A percentile compares a stretch with the other conserved stretches of the same genome.
phyloP scores from a whole-genome alignment of 352 stramenopile genomes.

The Phytophthora kernoviae region DNA sequence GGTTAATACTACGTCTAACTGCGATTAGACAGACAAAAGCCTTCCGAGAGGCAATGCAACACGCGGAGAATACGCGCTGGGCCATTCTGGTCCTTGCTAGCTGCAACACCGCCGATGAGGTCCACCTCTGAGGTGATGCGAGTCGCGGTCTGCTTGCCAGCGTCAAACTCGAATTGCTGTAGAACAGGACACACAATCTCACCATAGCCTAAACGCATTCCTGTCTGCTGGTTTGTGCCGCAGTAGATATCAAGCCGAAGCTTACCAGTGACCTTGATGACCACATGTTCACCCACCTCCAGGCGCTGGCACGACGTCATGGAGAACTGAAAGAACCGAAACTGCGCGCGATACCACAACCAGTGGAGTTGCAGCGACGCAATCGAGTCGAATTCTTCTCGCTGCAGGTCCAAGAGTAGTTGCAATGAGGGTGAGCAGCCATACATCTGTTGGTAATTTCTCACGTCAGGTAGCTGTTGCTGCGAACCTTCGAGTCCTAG shows the following conservation, averaged over 20 bases:
- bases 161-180: slow-evolving; percentile 56
- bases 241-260: slow-evolving; percentile 29
- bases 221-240: not conserved
- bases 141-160: slow-evolving; percentile 18
- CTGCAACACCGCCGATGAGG: slow-evolving; percentile 32
- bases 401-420: slow-evolving; percentile 32
- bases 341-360: slow-evolving; percentile 47
- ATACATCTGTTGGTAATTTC: slow-evolving; percentile 2
- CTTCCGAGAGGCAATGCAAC: slow-evolving; percentile 12
- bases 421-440: slow-evolving; percentile 33
- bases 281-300: slow-evolving; percentile 34
- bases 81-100: slow-evolving; percentile 13
- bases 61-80: slow-evolving; percentile 17
- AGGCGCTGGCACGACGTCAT: slow-evolving; percentile 38
- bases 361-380: slow-evolving; percentile 46
- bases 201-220: slow-evolving; percentile 17
- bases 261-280: slow-evolving; percentile 36
- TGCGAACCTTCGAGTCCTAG: slow-evolving; percentile 12
- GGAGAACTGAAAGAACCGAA: slow-evolving; percentile 46
- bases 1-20: too few relatives aligned
- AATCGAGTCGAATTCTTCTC: slow-evolving; percentile 47
- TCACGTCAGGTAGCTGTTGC: slow-evolving; percentile 3
- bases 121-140: slow-evolving; percentile 59
- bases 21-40: slow-evolving; percentile 6
- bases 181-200: slow-evolving; percentile 37